These are phyloP conservation scores for Theobroma cacao DNA, from an alignment of 345 rosid genomes.

Conservation along the genomic window DNA sequence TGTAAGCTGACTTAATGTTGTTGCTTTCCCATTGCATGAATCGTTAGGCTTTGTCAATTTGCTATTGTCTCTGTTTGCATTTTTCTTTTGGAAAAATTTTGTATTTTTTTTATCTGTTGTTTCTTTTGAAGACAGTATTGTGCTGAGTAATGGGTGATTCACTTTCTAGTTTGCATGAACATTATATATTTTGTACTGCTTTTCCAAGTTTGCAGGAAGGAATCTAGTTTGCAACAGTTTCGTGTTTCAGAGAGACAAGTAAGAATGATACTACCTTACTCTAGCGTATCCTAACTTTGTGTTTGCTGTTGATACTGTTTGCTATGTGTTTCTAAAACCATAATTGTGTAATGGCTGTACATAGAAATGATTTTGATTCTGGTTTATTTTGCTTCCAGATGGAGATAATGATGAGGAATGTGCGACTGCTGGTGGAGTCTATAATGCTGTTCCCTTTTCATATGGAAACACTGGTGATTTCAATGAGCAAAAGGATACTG, in stretches of 20 bases:
- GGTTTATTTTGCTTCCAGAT: slow-evolving; percentile 36
- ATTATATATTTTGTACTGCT: slow-evolving; percentile 29
- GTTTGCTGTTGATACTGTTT: neutral
- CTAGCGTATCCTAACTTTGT: slow-evolving; percentile 14
- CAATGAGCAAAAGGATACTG: slow-evolving; percentile 34
- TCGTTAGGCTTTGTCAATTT: neutral
- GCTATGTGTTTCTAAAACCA: neutral
- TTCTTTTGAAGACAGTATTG: neutral
- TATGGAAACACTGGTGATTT: slow-evolving; percentile 61
- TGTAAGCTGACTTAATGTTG: no score
- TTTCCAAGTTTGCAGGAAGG: slow-evolving; percentile 59
- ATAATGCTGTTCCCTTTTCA: slow-evolving; percentile 62
- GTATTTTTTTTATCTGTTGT: neutral
- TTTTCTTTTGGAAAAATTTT: neutral
- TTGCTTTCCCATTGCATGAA: neutral
- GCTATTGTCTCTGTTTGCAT: neutral
- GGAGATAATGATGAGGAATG: slow-evolving; percentile 38
- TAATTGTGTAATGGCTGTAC: neutral
- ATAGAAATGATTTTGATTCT: slow-evolving; percentile 16
- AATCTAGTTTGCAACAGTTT: slow-evolving; percentile 47
- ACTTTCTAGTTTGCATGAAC: slow-evolving; percentile 26
- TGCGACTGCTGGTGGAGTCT: slow-evolving; percentile 33
- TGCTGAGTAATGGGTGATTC: slow-evolving; percentile 1
- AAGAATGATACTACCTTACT: slow-evolving; percentile 40
- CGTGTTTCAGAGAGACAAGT: slow-evolving; percentile 55